phyloP scores from a whole-genome alignment of 768 basidiomycete species.

The Tylopilus sp. region DNA sequence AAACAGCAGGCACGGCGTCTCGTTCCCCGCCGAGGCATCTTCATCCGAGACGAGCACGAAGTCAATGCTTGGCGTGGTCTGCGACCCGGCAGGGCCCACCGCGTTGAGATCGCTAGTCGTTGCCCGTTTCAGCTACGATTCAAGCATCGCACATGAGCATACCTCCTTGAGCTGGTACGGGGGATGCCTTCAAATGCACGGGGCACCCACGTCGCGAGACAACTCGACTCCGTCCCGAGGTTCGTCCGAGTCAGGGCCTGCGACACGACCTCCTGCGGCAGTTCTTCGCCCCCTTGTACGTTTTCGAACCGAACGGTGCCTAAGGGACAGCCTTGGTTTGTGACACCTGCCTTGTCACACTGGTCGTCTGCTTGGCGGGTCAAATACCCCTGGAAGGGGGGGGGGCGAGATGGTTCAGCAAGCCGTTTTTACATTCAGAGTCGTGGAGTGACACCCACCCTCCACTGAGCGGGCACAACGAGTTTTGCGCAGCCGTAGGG shows the following conservation, averaged over 20 bases:
- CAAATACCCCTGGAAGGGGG: slow-evolving; percentile 7
- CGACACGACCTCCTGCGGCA: slow-evolving; percentile 13
- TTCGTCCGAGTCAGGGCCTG: slow-evolving; percentile 7
- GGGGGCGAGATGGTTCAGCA: neutral
- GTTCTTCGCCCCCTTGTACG: slow-evolving; percentile 1
- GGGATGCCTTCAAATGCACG: slow-evolving; percentile 17
- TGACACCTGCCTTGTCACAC: neutral
- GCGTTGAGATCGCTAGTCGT: slow-evolving; percentile 5
- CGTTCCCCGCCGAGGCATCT: neutral
- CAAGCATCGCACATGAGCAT: neutral
- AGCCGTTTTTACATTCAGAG: neutral
- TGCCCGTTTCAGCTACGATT: slow-evolving; percentile 3
- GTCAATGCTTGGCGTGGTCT: neutral
- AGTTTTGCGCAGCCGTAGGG: slow-evolving; percentile 15
- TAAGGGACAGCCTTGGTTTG: slow-evolving; percentile 13
- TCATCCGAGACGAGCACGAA: slow-evolving; percentile 14
- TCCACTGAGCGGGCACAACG: slow-evolving; percentile 23
- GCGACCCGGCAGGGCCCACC: neutral
- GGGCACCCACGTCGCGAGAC: slow-evolving; percentile 8
- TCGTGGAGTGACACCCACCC: slow-evolving; percentile 15
- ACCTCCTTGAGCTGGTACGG: slow-evolving; percentile 16
- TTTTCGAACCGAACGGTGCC: slow-evolving; percentile 16
- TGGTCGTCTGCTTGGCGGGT: neutral
- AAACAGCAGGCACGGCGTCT: slow-evolving; percentile 14
- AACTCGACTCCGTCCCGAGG: neutral